Conservation (phyloP, 2,329 filamentous ascomycete genomes). For the Sporothrix schenckii region DNA sequence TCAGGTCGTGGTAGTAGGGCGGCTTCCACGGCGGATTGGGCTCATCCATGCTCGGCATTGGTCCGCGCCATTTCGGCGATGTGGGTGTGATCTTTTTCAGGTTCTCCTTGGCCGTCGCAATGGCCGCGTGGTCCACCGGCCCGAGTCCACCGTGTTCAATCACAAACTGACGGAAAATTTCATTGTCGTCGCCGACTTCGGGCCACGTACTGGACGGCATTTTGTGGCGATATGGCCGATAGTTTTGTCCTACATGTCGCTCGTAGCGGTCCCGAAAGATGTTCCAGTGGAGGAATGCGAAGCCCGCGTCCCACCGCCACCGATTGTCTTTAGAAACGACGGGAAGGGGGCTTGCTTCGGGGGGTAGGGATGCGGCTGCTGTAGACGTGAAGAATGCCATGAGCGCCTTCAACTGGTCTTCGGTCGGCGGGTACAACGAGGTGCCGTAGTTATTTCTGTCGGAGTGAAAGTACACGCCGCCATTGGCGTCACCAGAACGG, state of each 20-base stretch:
- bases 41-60: not conserved
- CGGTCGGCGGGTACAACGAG: not conserved
- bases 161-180: no score
- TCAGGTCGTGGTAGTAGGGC: not conserved
- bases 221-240: not conserved
- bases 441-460: not conserved
- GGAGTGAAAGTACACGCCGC: not conserved
- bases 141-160: no score
- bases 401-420: not conserved
- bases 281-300: not conserved
- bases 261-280: constrained; percentile 3
- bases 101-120: no score
- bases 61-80: not conserved
- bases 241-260: no score
- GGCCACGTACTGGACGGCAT: not conserved
- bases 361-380: not conserved
- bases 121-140: no score
- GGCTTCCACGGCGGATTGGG: not conserved
- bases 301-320: not conserved
- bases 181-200: not conserved
- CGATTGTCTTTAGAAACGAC: not conserved
- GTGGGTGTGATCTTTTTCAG: not conserved
- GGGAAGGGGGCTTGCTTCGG: not conserved
- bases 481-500: not conserved
- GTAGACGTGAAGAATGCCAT: not conserved